These are phyloP conservation scores for Eucalyptus curtisii DNA, from an alignment of 345 rosid species.

Conservation along the genomic window DNA sequence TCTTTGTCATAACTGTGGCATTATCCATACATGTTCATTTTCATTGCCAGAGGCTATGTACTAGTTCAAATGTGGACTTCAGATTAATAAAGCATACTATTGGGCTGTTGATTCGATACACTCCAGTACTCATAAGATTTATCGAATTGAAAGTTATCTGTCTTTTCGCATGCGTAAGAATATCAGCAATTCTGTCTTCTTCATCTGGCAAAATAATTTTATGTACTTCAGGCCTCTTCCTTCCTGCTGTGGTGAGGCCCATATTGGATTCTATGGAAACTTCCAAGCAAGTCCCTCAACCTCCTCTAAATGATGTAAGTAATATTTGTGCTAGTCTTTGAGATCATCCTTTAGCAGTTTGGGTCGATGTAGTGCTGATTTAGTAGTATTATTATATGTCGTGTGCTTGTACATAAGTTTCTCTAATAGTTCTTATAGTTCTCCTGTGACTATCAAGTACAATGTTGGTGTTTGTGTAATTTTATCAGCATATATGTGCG, in stretches of 20 bases:
- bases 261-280: constrained; percentile 83
- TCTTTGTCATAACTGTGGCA: background rate
- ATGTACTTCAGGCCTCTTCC: constrained; percentile 57
- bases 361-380: background rate
- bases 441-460: background rate
- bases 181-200: background rate
- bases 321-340: background rate
- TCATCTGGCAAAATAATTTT: background rate
- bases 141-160: background rate
- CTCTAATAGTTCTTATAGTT: background rate
- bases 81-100: background rate
- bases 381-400: background rate
- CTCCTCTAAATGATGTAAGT: constrained; percentile 73
- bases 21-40: background rate
- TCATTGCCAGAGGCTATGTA: background rate
- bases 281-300: constrained; percentile 69
- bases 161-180: background rate
- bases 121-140: background rate
- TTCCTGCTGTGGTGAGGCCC: constrained; percentile 96
- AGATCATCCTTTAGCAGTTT: background rate
- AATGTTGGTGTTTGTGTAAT: background rate
- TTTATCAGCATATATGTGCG: background rate
- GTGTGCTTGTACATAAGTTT: background rate
- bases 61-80: background rate
- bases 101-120: background rate